Base-by-base conservation (phyloP, 208 protist species). In the Porcisia deanei region DNA sequence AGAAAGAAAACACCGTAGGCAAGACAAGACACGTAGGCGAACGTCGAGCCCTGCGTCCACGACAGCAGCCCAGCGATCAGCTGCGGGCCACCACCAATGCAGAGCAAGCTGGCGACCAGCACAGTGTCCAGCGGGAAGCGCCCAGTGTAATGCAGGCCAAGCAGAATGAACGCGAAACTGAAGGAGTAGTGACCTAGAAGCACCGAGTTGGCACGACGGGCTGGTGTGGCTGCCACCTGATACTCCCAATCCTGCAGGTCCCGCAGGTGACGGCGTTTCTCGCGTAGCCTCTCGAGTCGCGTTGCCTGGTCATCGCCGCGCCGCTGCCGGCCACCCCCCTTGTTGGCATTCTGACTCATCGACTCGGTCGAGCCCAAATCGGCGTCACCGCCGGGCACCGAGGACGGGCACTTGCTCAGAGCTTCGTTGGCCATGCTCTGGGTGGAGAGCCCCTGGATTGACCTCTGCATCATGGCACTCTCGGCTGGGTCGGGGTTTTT, bases 1-100 rank as follows among this genome's bases (percentile, higher is more conserved):
- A 91, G 73, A 85, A 84, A 93, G 81, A 93, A 93, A 59, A 81
- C 25, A 8, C 86, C 87, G 75, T 88, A 93, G 30, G 72, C 74
- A 4, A 68, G 54, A 60, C 86, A 90, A 30, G 84, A 76, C 9
- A 89, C 76, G 55, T 60, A 83, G 8, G 80, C 87, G 67, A 94
- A 91, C 37, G 81, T 88, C 77, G 91, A 89, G 45, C 81, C 81
- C 5, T 82, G 69, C 49, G 77, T 53, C 76, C 79, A 91, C 72
- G 87, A 84, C 58, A 94, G 79, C 45, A 94, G n/a, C 3, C 89
- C 89, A 16, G 76, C 81, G 58, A 94, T 66, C 20, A 94, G 25
- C 86, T 91, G 86, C 67, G 82, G 79, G 12, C 75, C 47, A 45
- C 89, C 89, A 37, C 87, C 89, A 52, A 85, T 88, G 67, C 69